Evolutionary conservation across 108 stramenopile genomes (phyloP), one percentile per base, ranked within the genome.

Genomic region (Mediolabrus comicus): DNA sequence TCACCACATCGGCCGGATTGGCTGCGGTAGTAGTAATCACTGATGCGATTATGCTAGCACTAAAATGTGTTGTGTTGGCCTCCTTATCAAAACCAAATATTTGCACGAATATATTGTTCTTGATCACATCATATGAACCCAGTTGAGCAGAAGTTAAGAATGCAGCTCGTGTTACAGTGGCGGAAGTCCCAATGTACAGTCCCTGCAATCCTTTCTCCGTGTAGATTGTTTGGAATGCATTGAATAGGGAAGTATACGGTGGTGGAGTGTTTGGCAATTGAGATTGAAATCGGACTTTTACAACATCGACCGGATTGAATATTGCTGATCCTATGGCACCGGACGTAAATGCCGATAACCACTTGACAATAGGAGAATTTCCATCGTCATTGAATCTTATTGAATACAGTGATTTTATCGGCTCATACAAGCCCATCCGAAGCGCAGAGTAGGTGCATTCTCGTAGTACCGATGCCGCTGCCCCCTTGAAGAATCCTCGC

Each of bases 381-480:
- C 53, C 67, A 51, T 46, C 63, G 43, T 46, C 43, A 41, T 41
- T 14, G 35, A 55, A 39, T 7, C 12, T 8, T 29, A 62, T 6
- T 3, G 61, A 7, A 33, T 43, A 67, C 24, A 16, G 69, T 25
- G 41, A 19, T 52, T 71, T 71, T 17, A 71, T 71, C 24, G 70
- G 70, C 53, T 71, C 70, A 28, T 71, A 71, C 14, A 71, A 55
- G 17, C 70, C 70, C 70, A 71, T 71, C n/a, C 70, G 46, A 11
- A 65, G 63, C 10, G 63, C 12, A 1, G 52, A 65, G 63, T 71
- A 71, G 1, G 70, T 71, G 63, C 43, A 71, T 19, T 71, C 70
- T 28, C 70, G 41, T 19, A 71, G 31, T 7, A 71, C 63, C 12
- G 70, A 71, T 1, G 63, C 51, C n/a, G 62, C 39, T 4, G 62